Evolutionary conservation across 2,329 filamentous ascomycete genomes (phyloP), one percentile per base, ranked within the genome.

Genomic region (Phoma sp.): DNA sequence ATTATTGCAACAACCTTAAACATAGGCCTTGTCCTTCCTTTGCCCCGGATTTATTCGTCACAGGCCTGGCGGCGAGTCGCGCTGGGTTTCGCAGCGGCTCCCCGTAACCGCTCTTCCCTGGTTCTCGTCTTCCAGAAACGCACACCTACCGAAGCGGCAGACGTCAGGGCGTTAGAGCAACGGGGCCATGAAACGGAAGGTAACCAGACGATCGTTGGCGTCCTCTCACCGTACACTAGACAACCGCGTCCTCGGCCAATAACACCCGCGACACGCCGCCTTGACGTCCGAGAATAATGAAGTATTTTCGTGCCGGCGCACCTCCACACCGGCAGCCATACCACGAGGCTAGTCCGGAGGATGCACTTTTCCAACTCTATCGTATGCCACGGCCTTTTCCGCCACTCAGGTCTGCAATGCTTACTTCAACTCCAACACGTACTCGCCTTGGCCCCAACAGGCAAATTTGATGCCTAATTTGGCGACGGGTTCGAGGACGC

Each of bases 181-280:
- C 63, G 64, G 56, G 49, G 56, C 62, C 53, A 50, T 64, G 65
- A 67, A 68, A 69, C 66, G 58, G 47, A 51, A 47, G n/a, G 33
- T 54, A 49, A 55, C 56, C 56, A 59, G 62, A 62, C 65, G 52
- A 59, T 58, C 56, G 51, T 57, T 57, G 53, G 58, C 59, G 52
- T 40, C 37, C 56, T 42, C 42, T 48, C 57, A 56, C 53, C 32
- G 49, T 47, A 50, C 49, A 30, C 26, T 36, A 28, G 23, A 34
- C 36, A 59, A 45, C 57, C 48, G 43, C 54, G 42, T 46, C 51
- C 56, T 33, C 38, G 33, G 53, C 64, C 63, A 65, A 62, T 68
- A 52, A 42, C 30, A 42, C 33, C 25, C 20, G 20, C 34, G 15
- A 29, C 30, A 25, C 56, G 55, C 60, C 58, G 59, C 36, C 30